Percentiles rank a stretch among this genome's conserved stretches.
Conservation (phyloP, 2,329 filamentous ascomycete genomes). For the Stachybotrys chartarum region DNA sequence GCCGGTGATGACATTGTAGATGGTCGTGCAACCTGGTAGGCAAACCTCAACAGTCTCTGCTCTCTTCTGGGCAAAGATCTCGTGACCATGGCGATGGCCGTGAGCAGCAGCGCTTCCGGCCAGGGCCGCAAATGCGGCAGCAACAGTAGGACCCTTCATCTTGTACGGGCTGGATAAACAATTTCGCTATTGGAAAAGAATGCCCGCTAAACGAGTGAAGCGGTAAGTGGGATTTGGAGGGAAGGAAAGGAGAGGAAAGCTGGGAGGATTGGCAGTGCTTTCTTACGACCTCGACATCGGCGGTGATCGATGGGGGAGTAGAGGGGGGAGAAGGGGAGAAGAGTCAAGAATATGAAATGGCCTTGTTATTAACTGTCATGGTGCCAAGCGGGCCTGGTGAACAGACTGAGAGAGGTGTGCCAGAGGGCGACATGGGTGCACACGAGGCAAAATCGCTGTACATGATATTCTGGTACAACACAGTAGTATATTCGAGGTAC, state of each 20-base stretch:
- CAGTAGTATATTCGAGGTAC: background rate
- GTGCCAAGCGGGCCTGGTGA: constrained; percentile 1
- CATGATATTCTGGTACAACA: background rate
- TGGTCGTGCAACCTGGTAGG: constrained; percentile 60
- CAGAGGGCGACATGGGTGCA: constrained; percentile 10
- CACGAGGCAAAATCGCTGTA: background rate
- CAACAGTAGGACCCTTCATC: constrained; percentile 69
- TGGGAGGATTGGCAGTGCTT: constrained; percentile 31
- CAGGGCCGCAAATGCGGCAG: constrained; percentile 56
- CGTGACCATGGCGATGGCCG: constrained; percentile 57
- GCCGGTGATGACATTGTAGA: constrained; percentile 65
- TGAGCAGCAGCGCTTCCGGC: constrained; percentile 45
- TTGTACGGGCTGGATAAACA: constrained; percentile 31
- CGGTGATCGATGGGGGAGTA: constrained; percentile 33
- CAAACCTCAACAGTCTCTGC: constrained; percentile 39
- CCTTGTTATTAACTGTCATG: constrained; percentile 31
- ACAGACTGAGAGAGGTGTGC: background rate
- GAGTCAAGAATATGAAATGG: constrained; percentile 23
- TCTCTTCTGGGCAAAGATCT: constrained; percentile 46
- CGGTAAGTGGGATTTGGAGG: constrained; percentile 45
- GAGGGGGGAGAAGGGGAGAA: constrained; percentile 23
- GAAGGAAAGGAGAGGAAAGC: constrained; percentile 44
- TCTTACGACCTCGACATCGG: constrained; percentile 45
- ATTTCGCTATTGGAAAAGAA: constrained; percentile 44
- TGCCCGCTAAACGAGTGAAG: constrained; percentile 88